phyloP scores from a whole-genome alignment of 768 basidiomycete species.

The Lentinula edodes region DNA sequence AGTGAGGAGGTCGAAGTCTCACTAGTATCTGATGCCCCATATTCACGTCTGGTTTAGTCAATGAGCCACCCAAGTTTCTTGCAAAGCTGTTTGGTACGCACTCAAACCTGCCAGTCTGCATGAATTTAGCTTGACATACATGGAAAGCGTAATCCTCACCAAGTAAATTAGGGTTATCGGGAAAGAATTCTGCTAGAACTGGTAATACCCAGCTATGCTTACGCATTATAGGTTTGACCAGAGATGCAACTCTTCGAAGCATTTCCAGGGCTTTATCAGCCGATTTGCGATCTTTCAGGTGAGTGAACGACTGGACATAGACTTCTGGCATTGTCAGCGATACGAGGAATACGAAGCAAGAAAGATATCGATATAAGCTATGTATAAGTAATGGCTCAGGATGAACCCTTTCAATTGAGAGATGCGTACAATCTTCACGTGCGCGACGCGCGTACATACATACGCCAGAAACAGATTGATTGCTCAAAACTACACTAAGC shows the following conservation, averaged over 20 bases:
- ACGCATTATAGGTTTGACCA: constrained; percentile 93
- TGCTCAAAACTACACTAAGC: background rate
- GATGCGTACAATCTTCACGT: background rate
- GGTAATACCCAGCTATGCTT: constrained; percentile 78
- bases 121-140: background rate
- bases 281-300: constrained; percentile 63
- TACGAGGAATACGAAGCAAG: background rate
- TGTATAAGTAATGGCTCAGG: background rate
- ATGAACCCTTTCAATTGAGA: background rate
- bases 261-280: constrained; percentile 63
- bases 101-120: constrained; percentile 25
- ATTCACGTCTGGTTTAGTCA: constrained; percentile 54
- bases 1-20: constrained; percentile 67
- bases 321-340: constrained; percentile 40
- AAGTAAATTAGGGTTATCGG: constrained; percentile 62
- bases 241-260: constrained; percentile 63
- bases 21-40: constrained; percentile 78
- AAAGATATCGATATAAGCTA: background rate
- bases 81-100: constrained; percentile 14
- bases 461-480: background rate
- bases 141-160: constrained; percentile 38
- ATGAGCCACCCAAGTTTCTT: background rate
- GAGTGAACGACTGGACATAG: constrained; percentile 63
- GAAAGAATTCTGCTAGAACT: constrained; percentile 84
- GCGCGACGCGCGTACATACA: background rate